Base-by-base conservation (phyloP, 2,329 filamentous ascomycete species). In the Ceratocystiopsis sp. region DNA sequence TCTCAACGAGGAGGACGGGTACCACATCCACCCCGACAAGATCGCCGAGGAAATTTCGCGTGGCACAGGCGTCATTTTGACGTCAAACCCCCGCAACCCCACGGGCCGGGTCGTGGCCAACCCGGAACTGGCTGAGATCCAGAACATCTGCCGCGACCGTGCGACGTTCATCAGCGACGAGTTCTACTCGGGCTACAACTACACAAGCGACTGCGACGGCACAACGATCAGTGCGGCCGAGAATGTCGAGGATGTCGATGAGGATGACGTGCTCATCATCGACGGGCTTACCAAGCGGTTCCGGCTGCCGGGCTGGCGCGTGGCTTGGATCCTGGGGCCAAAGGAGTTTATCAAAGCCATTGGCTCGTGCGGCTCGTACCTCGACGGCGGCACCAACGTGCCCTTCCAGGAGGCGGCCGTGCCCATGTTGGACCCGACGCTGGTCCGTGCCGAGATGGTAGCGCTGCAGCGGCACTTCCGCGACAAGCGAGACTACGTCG, bases 241-340 rank as follows among this genome's bases (percentile, higher is more conserved):
- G 56, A 94, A 96, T 59, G 75, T 96, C 40, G 73, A 85, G 45
- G 86, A 95, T 53, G 86, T 95, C 15, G 76, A 95, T 57, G 73
- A 84, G 55, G 84, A 93, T 47, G 84, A 93, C 55, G 87, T 96
- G 2, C 73, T 96, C 50, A 84, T 96, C 60, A 89, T 96, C 51
- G 89, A 96, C 57, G 89, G 89, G 41, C 72, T 96, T 21, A 96
- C 89, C 53, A 96, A 96, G 73, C 82, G 89, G 48, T 96, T 96
- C 73, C 80, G 89, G 52, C 77, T 96, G 32, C 89, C 89, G 2
- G 89, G 89, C 48, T 96, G 89, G 86, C 82, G 89, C 58, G 87
- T 96, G 37, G 87, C 89, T 8, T 96, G 89, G 89, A 86, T 96
- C 52, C 61, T 96, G 44, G 89, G 89, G 1, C 89, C 89, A 51